Base-by-base conservation (phyloP, 176 grass and related monocot genomes). In the Oryza longistaminata region DNA sequence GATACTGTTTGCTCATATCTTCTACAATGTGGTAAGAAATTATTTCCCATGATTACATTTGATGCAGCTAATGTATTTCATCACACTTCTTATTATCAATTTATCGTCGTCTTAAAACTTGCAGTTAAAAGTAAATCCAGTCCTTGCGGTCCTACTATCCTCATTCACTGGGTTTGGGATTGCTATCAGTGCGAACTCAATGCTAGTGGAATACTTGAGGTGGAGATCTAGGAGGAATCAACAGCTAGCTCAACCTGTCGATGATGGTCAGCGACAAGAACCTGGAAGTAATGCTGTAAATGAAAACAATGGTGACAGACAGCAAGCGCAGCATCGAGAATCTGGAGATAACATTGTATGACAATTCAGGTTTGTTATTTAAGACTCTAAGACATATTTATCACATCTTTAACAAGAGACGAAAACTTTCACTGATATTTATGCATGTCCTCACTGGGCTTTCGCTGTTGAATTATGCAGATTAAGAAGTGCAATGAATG, bases 161-260 rank as follows among this genome's bases (percentile, higher is more conserved):
- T 85, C 96, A 46, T 99, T 96, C 87, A 99, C 93, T 66, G 96
- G 96, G 40, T 99, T 99, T 48, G 93, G 93, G 16, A 96, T 96
- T 81, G 91, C 96, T 70, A 96, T 99, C 73, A 99, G 93, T 86
- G 88, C 88, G 2, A 96, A 99, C 80, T 96, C 90, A 31, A 73
- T 96, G 67, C 88, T 92, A 58, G 93, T 94, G 9, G 96, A 94
- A 64, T 89, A 88, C 60, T 68, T 94, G 88, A 90, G 86, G 61
- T 99, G 96, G 93, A 94, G 88, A 85, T 44, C 73, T 55, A 99
- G 93, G 79, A 85, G 89, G 65, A 91, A 86, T 83, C 86, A 78
- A 4, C 88, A 62, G 31, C 27, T 85, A 21, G 68, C 74, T 53
- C 90, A 89, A 67, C 74, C 81, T 68, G 16, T n/a, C 17, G 77